Evolutionary conservation across 2,329 filamentous ascomycete genomes (phyloP), one percentile per base, ranked within the genome.

Genomic region (Beauveria asiatica): DNA sequence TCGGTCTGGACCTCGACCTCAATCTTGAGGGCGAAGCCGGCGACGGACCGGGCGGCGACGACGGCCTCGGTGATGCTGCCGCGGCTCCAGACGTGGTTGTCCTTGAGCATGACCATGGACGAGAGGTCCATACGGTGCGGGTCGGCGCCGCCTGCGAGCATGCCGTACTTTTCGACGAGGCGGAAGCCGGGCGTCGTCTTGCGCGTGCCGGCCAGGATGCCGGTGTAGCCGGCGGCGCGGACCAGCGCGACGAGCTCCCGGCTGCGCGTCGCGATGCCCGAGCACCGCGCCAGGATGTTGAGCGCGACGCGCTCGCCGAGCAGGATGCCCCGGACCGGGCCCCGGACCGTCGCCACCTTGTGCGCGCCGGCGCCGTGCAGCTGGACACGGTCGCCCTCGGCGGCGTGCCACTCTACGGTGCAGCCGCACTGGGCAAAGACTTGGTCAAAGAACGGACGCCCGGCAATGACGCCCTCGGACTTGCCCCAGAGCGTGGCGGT

Each of bases 41-140:
- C 93, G 0, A 88, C 90, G 11, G 86, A 81, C 72, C 90, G 90
- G 25, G 94, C 94, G 2, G 93, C 90, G 45, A 79, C 78, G 25
- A 99, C 92, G 6, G 94, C 94, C 23, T 89, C 85, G 1, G 88
- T 86, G 73, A 99, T 97, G 70, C 88, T 90, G 27, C 88, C 88
- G 58, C 89, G 87, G 64, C 90, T 91, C 88, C 93, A 97, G 61
- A 99, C 88, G 75, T 99, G 94, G 75, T 99, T 99, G 75, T 99
- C 94, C 78, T 99, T 99, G 65, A 99, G 81, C 94, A 99, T 99
- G 60, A 92, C 92, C 94, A 99, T 97, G 65, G 87, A 84, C 72
- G 86, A 89, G 60, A 99, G 79, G 72, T 99, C 94, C 75, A 96
- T 90, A 37, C 94, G 81, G 74, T 99, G 94, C 3, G 87, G 84